Base-by-base conservation (phyloP, 805 yeast genomes). In the Nakazawaea wickerhamii region DNA sequence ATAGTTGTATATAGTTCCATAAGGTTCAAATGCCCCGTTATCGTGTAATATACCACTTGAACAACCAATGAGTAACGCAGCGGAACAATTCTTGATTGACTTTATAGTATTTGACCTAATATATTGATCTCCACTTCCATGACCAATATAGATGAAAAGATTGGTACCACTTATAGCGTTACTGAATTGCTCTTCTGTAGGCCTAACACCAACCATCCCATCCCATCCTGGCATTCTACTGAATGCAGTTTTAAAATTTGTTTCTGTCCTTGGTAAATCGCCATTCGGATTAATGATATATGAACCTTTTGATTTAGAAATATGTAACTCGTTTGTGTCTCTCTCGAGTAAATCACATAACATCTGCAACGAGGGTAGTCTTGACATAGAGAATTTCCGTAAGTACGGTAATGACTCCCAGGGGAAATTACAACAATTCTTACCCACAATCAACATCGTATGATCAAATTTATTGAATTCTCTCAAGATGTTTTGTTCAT, bases 51-150 rank as follows among this genome's bases (percentile, higher is more conserved):
- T 65, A 0, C 95, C 96, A 0, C 98, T 91, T 0, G 95, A 85
- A 53, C 99, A 93, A 0, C 99, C 99, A 36, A 93, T 63, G 18
- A 93, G 65, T 34, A 89, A 67, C 21, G 75, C 63, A 1, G 89
- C 85, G 0, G 89, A 79, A 8, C 79, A 57, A 0, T 40, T 45
- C 3, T 51, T 43, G 44, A 69, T 57, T 9, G 64, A 62, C 41
- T 75, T 74, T 33, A 89, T 60, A 0, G 73, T 61, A 4, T 77
- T 68, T 1, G 81, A 67, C 23, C 79, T 69, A 9, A 87, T 64
- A 54, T 79, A 88, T 48, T 84, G 89, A 48, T 87, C 91, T n/a
- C 98, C 96, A 4, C 96, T 93, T 0, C 98, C 97, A 61, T 93
- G 99, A 0, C 99, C 99, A 41, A 90, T 69, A 57, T 86, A 93